Conservation (phyloP, 2,329 filamentous ascomycete genomes). For the Cadophora sp. region DNA sequence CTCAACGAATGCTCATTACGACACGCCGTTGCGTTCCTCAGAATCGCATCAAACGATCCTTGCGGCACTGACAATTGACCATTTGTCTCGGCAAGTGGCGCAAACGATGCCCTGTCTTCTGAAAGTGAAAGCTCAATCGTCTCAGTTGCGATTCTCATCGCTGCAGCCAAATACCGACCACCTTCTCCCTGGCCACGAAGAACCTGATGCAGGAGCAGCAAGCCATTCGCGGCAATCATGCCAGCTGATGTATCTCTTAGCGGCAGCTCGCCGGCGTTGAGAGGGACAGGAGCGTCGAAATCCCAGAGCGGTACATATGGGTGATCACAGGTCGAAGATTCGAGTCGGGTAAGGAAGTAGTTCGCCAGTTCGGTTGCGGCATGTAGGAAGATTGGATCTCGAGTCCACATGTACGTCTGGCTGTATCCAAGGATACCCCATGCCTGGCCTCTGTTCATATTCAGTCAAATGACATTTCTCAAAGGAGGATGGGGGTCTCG, state of each 20-base stretch:
- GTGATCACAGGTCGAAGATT: conserved; percentile 20
- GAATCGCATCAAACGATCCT: conserved; percentile 28
- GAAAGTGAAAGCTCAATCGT: conserved; percentile 34
- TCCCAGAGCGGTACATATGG: conserved; percentile 47
- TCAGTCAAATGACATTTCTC: too few species aligned
- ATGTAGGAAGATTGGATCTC: conserved; percentile 36
- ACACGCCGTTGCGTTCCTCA: conserved; percentile 35
- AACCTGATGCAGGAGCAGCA: conserved; percentile 45
- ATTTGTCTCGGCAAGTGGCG: not conserved
- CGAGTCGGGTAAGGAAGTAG: conserved; percentile 47
- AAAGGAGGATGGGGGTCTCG: not conserved
- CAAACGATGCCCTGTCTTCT: conserved; percentile 27
- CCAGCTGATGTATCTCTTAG: conserved; percentile 50
- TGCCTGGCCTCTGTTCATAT: conserved; percentile 31
- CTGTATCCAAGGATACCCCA: conserved; percentile 43
- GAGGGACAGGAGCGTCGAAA: conserved; percentile 46
- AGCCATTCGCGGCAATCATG: conserved; percentile 50
- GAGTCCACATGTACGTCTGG: conserved; percentile 50
- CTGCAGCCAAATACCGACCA: conserved; percentile 21
- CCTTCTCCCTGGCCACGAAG: conserved; percentile 13
- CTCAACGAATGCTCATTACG: conserved; percentile 28
- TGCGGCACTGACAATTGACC: not conserved
- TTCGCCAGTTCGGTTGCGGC: conserved; percentile 47
- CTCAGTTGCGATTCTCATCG: conserved; percentile 35
- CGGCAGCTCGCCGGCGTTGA: conserved; percentile 24